Evolutionary conservation across 2,329 filamentous ascomycete genomes (phyloP).

Genomic region (Colletotrichum echinochloae): DNA sequence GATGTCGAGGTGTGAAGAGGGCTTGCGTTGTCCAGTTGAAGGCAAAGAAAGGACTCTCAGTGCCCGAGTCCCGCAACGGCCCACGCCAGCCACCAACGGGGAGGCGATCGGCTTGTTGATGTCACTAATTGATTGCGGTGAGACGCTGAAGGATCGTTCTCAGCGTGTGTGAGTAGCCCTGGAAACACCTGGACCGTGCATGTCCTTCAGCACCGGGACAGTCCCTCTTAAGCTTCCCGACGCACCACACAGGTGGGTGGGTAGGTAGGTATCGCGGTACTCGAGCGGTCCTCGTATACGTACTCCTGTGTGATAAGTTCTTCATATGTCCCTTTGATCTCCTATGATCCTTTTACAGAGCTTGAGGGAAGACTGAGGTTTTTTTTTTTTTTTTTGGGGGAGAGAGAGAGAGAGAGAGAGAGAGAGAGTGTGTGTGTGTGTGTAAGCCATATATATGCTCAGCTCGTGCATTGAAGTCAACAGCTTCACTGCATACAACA

Average conservation of each 20-base stretch:
- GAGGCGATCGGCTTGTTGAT: constrained; percentile 30
- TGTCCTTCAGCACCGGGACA: constrained; percentile 1
- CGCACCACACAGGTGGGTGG: not conserved
- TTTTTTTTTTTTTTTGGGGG: no score
- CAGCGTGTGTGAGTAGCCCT: not conserved
- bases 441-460: not conserved
- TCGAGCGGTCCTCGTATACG: not conserved
- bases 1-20: constrained; percentile 17
- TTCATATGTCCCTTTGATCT: not conserved
- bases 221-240: constrained; percentile 7
- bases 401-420: no score
- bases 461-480: not conserved
- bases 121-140: constrained; percentile 34
- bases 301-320: not conserved
- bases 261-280: no score
- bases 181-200: constrained; percentile 19
- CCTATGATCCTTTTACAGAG: not conserved
- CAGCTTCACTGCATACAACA: not conserved
- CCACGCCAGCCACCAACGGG: constrained; percentile 10
- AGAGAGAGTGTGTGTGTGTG: no score
- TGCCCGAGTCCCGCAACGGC: constrained; percentile 29
- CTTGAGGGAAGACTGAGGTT: not conserved
- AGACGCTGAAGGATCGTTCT: constrained; percentile 4
- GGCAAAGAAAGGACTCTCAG: constrained; percentile 9
- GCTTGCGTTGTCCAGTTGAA: constrained; percentile 4